Evolutionary conservation across 1,284 basidiomycete species (phyloP), one percentile per base, ranked within the genome.

Genomic region (Leccinum solheimii): DNA sequence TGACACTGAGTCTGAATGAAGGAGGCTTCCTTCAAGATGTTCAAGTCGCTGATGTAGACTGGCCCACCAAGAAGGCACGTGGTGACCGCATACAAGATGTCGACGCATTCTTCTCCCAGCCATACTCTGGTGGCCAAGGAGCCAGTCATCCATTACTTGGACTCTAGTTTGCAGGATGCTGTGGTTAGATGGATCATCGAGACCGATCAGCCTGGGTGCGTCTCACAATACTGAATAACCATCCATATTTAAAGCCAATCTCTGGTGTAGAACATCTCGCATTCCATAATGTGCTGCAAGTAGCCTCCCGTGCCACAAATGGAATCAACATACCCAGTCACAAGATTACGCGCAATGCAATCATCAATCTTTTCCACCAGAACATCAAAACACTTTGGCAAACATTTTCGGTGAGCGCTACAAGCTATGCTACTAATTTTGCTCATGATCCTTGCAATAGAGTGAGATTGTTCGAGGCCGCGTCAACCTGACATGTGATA

Each of bases 401-500:
- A 50, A 36, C 5, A 10, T 57, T 57, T 51, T 19, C 23, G 13
- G 49, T 57, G 36, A 38, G 56, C 40, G 9, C 49, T 51, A 34
- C 8, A 36, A 49, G 6, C 19, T 19, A 57, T 3, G 6, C 40
- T 52, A 11, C 16, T 5, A 30, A 16, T 9, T 50, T 50, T 52
- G 5, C 27, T 52, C 16, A 52, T n/a, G 11, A 32, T 32, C 9
- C 5, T n/a, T 52, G 50, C 8, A 19, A 52, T 32, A 52, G 50
- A 52, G 51, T 34, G 16, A 38, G 1, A 45, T 48, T 5, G 13
- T 60, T 3, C 5, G n/a, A 27, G 63, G 63, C 0, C 14, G 3
- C 1, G 40, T 64, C 43, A 64, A 34, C 34, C 36, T 64, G 5
- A 64, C 55, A 2, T 64, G 62, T n/a, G 30, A 64, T 19, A 50